Conservation (phyloP, 495 filamentous ascomycete genomes). For the Annulohypoxylon moriforme region DNA sequence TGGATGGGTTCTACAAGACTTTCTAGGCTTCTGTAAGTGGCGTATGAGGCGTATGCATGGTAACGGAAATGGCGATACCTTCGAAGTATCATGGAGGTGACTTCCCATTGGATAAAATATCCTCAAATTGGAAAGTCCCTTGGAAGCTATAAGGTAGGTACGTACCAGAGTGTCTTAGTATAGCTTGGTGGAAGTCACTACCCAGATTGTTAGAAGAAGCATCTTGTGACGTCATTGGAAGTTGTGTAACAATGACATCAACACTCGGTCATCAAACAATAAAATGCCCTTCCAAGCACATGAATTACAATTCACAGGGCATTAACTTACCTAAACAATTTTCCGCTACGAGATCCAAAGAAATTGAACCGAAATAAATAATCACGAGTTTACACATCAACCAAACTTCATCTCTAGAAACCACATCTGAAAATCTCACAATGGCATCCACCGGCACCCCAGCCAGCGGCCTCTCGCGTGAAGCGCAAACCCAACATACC, state of each 20-base stretch:
- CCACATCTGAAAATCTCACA: not conserved
- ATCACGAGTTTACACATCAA: not conserved
- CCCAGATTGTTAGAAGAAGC: too few species aligned
- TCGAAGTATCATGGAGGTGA: not conserved
- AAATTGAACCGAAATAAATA: not conserved
- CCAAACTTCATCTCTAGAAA: not conserved
- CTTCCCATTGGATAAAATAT: not conserved
- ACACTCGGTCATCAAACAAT: not conserved
- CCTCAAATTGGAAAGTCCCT: not conserved
- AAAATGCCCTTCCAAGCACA: not conserved
- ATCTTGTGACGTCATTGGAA: not conserved
- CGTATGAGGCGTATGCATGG: not conserved
- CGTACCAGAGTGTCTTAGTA: too few species aligned
- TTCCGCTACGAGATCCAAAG: not conserved
- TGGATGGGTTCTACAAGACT: not conserved
- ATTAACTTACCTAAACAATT: not conserved
- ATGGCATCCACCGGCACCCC: conserved; percentile 40
- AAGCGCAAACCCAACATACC: conserved; percentile 24
- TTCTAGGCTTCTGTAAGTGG: not conserved
- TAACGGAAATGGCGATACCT: not conserved
- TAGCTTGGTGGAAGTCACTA: too few species aligned
- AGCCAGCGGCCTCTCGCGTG: conserved; percentile 19
- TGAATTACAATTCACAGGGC: not conserved
- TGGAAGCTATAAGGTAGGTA: too few species aligned
- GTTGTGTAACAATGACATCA: not conserved